Evolutionary conservation across 768 basidiomycete genomes (phyloP), one percentile per base, ranked within the genome.

Genomic region (Mycena kentingensis): DNA sequence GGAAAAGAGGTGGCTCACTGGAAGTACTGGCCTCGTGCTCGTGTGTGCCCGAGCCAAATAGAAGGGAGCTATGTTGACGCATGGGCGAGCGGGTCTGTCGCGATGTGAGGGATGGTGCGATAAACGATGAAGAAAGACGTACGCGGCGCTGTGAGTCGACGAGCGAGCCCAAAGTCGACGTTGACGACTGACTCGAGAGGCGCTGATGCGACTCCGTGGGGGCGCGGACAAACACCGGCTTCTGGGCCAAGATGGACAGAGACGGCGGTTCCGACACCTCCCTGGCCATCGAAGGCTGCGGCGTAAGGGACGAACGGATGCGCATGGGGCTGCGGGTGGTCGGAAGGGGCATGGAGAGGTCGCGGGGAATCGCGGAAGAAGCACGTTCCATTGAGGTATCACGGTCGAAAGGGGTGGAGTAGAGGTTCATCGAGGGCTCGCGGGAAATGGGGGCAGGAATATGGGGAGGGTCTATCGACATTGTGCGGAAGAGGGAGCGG

Each of bases 201-300:
- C 66, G 53, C 47, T 60, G 61, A 25, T 65, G 62, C 13, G 63
- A 67, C 39, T 68, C 66, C 35, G 67, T 63, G 4, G 88, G 87
- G 0, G 83, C 78, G 58, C 79, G 86, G 13, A 91, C 78, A 62
- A 90, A 90, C 50, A 79, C 74, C 19, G 88, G 88, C 61, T 87
- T 84, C 25, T 81, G 77, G 53, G 77, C 74, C 34, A 91, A 77
- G 46, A 79, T 57, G 25, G 77, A 76, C 26, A 90, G 67, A 5
- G 87, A 77, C 24, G 89, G 89, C 5, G 89, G 89, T 57, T 89
- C 87, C 19, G 86, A 85, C 28, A 70, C 66, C 56, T 85, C 80
- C 60, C 84, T 71, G 51, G 69, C 70, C 16, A 71, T 70, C 18
- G 72, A 65, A 7, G 85, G 85, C 62, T 85, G 85, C 7, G 89